Evolutionary conservation across 2,329 filamentous ascomycete species (phyloP), one percentile per base, ranked within the genome.

Genomic region (Hirsutella thompsonii): DNA sequence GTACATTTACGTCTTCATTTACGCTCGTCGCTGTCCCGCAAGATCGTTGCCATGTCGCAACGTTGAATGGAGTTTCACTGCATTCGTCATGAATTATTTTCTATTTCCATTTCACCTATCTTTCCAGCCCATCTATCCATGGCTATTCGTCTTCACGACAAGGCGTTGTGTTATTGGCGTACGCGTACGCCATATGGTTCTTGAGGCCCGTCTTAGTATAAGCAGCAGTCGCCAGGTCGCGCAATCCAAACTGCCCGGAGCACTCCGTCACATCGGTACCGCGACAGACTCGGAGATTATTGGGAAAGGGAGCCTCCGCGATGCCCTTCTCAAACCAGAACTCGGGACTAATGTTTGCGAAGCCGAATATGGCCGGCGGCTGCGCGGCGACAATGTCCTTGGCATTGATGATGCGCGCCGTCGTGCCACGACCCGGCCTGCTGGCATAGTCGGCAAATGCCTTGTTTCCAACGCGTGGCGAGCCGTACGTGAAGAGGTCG

Each of bases 371-470:
- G 71, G 70, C 14, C 40, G 81, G 57, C 11, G 79, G 72, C 2
- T 87, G 65, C 36, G 75, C 70, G 0, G 82, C 78, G 2, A 86
- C 74, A 1, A 79, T 74, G 55, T 87, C 83, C 48, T 72, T 62
- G 37, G 59, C 60, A 59, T 86, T 80, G 3, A 81, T 85, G 38
- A 83, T 64, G 47, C 81, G 76, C 61, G 68, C 79, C 48, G 74
- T 70, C 43, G 54, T 52, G 41, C 72, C 72, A 3, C 23, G 23
- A 11, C 60, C 43, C 49, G 80, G 74, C 37, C 51, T 49, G 32
- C 32, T 18, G 8, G 16, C 14, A 8, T 16, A 18, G 13, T 33
- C 32, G 32, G 36, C 36, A 14, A 37, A 26, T 3, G 19, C 36
- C 2, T 53, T 50, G 56, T 81, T 78, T 44, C 78, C 81, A 14